Evolutionary conservation across 202 grass and related monocot species (phyloP).

Genomic region (Panicum hallii): DNA sequence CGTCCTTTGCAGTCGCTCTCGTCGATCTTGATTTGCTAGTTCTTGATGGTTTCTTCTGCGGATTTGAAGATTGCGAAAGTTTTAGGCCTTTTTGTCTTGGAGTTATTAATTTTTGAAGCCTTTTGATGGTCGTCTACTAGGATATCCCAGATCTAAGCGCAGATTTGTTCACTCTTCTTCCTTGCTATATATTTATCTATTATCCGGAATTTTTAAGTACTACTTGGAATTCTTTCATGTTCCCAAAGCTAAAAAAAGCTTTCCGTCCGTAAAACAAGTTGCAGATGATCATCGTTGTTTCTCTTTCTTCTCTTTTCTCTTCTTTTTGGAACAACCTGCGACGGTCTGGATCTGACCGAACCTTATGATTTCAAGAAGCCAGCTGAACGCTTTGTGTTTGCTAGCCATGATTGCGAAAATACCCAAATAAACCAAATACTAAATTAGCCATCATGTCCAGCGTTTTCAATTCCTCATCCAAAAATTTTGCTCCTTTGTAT

Average conservation of each 20-base stretch:
- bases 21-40: slow-evolving; percentile 38
- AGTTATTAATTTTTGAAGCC: not conserved
- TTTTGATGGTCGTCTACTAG: slow-evolving; percentile 48
- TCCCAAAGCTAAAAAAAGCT: not conserved
- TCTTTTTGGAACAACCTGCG: slow-evolving; percentile 20
- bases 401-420: not conserved
- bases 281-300: slow-evolving; percentile 20
- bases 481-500: not conserved
- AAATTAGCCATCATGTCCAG: slow-evolving; percentile 11
- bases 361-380: not conserved
- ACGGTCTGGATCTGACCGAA: slow-evolving; percentile 37
- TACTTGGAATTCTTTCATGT: not conserved
- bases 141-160: slow-evolving; percentile 39
- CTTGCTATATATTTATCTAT: slow-evolving; percentile 5
- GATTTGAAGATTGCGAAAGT: slow-evolving; percentile 34
- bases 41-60: slow-evolving; percentile 21
- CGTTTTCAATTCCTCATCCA: not conserved
- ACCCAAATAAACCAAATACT: not conserved
- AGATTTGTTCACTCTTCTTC: slow-evolving; percentile 43
- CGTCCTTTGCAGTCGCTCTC: not conserved
- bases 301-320: not conserved
- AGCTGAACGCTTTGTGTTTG: not conserved
- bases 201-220: slow-evolving; percentile 6
- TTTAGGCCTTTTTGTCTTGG: slow-evolving; percentile 5
- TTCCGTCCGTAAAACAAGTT: not conserved